Conservation (phyloP, 2,329 filamentous ascomycete species). For the Venturia nashicola region DNA sequence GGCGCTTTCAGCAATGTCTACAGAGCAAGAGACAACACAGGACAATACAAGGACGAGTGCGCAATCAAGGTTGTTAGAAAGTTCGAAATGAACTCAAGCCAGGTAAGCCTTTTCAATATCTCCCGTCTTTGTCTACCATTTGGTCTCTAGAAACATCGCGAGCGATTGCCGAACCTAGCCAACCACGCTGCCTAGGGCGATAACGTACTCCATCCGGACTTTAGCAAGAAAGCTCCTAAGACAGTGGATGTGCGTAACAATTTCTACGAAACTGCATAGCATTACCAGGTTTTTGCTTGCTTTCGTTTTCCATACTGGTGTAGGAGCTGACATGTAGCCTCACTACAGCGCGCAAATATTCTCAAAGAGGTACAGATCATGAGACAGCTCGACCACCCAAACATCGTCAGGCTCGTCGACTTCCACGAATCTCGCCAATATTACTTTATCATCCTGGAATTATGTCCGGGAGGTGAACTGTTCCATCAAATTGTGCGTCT, state of each 20-base stretch:
- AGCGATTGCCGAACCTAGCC: conserved; percentile 29
- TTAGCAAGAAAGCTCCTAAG: conserved; percentile 79
- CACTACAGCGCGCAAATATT: conserved; percentile 76
- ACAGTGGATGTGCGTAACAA: conserved; percentile 80
- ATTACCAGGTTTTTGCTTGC: conserved; percentile 1
- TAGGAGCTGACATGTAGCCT: conserved; percentile 29
- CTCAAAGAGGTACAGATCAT: conserved; percentile 98
- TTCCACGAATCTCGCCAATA: conserved; percentile 91
- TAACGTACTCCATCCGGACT: conserved; percentile 88
- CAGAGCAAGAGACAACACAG: conserved; percentile 64
- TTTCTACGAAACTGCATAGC: conserved; percentile 19
- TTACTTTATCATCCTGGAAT: conserved; percentile 93
- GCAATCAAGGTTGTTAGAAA: conserved; percentile 99
- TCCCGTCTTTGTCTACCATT: conserved; percentile 1
- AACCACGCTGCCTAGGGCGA: conserved; percentile 59
- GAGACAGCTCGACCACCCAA: conserved; percentile 91
- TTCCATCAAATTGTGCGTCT: conserved; percentile 98
- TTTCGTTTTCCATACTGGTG: conserved; percentile 7
- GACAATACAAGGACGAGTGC: conserved; percentile 59
- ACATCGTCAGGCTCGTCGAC: conserved; percentile 86
- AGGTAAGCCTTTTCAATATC: conserved; percentile 53
- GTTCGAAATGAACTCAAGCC: conserved; percentile 96
- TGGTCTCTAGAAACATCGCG: conserved; percentile 11
- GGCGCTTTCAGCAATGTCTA: conserved; percentile 99
- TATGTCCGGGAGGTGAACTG: conserved; percentile 88